These are phyloP conservation scores for Blepharisma japonicum DNA, from an alignment of 73 alveolate genomes.

Conservation along the genomic window DNA sequence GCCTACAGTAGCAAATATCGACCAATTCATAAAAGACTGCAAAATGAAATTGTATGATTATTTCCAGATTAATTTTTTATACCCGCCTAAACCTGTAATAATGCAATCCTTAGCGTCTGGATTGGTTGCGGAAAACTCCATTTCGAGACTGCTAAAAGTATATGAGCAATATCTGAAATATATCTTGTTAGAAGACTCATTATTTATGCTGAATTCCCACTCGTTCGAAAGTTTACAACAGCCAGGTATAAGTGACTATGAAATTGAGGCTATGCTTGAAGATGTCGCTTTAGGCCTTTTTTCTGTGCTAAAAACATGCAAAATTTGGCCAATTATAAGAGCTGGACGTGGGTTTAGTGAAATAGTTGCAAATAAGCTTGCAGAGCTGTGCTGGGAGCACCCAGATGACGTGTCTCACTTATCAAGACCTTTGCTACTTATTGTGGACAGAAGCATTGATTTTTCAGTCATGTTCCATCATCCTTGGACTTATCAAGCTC, in stretches of 20 bases:
- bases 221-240: background rate
- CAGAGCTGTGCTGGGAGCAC: conserved; percentile 9
- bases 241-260: background rate
- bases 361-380: conserved; percentile 9
- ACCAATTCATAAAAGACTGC: conserved; percentile 24
- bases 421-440: conserved; percentile 1
- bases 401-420: background rate
- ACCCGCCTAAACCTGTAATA: background rate
- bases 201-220: conserved; percentile 6
- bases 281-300: conserved; percentile 5
- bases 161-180: conserved; percentile 8
- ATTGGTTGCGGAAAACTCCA: background rate
- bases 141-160: background rate
- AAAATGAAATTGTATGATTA: background rate
- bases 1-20: conserved; percentile 13
- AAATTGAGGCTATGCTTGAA: background rate
- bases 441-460: conserved; percentile 16
- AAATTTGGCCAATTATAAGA: conserved; percentile 11
- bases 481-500: conserved; percentile 24
- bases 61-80: conserved; percentile 10
- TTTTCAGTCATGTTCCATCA: conserved; percentile 15
- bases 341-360: conserved; percentile 14
- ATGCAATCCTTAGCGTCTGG: background rate
- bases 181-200: background rate
- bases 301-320: conserved; percentile 17